These are phyloP conservation scores for Microthlaspi erraticum DNA, from an alignment of 345 rosid species.

Conservation along the genomic window DNA sequence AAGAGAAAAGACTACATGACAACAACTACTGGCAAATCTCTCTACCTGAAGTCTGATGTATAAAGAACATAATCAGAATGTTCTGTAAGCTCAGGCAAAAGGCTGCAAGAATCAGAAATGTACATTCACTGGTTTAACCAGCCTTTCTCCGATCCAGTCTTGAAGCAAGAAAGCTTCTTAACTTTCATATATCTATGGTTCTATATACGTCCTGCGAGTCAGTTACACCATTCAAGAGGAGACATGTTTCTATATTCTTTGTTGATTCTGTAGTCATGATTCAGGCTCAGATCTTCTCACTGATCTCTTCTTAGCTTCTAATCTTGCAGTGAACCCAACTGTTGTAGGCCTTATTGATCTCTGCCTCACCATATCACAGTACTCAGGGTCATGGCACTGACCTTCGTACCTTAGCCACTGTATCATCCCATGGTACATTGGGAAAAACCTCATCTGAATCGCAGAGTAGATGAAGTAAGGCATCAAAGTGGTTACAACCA, in stretches of 20 bases:
- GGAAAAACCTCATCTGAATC: slow-evolving; percentile 79
- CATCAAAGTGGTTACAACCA: slow-evolving; percentile 53
- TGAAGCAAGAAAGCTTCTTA: slow-evolving; percentile 28
- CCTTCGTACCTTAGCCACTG: slow-evolving; percentile 86
- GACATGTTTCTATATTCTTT: no score
- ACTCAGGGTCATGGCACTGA: slow-evolving; percentile 66
- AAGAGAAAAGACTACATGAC: slow-evolving; percentile 14
- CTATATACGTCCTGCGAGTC: slow-evolving; percentile 39
- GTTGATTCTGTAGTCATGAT: slow-evolving; percentile 20
- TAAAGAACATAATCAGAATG: neutral
- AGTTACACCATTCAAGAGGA: slow-evolving; percentile 16
- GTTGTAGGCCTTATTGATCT: slow-evolving; percentile 72
- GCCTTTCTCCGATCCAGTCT: slow-evolving; percentile 27
- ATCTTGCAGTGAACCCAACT: slow-evolving; percentile 72
- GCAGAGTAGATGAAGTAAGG: slow-evolving; percentile 75
- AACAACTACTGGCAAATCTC: slow-evolving; percentile 5
- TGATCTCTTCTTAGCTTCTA: slow-evolving; percentile 46
- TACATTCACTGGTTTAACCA: slow-evolving; percentile 24
- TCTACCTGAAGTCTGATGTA: slow-evolving; percentile 25
- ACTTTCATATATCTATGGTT: slow-evolving; percentile 17
- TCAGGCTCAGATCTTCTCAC: slow-evolving; percentile 40
- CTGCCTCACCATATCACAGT: slow-evolving; percentile 77
- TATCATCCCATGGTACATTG: slow-evolving; percentile 90
- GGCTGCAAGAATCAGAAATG: slow-evolving; percentile 39
- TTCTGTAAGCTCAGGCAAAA: slow-evolving; percentile 15